Percentiles rank a stretch among this genome's conserved stretches.
Evolutionary conservation across 495 filamentous ascomycete species (phyloP).

Genomic region (Parathielavia hyrcaniae): DNA sequence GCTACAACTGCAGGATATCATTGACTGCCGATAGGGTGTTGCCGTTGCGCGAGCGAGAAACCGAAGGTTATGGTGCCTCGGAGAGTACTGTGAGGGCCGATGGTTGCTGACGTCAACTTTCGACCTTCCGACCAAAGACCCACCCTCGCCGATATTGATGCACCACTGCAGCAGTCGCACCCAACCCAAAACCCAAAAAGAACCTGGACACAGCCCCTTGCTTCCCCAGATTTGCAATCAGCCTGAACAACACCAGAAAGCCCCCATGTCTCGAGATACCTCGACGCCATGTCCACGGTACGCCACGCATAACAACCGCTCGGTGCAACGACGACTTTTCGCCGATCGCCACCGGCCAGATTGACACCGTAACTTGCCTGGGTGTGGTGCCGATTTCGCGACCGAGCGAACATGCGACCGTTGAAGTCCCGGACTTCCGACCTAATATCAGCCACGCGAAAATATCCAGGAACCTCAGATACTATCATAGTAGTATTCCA

Average conservation of each 20-base stretch:
- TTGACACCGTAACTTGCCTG: background rate
- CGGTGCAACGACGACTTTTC: background rate
- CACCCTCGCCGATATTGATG: background rate
- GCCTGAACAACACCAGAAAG: background rate
- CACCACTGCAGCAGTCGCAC: background rate
- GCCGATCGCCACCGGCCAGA: background rate
- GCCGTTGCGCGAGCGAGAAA: too few relatives aligned
- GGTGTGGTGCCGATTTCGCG: too few relatives aligned
- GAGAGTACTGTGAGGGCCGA: background rate
- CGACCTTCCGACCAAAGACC: too few relatives aligned
- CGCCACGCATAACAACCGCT: background rate
- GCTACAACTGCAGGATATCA: background rate
- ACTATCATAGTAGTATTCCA: too few relatives aligned
- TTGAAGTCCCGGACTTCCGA: slow-evolving; percentile 12
- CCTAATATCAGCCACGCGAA: slow-evolving; percentile 15
- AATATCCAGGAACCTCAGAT: background rate
- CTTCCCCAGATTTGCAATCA: slow-evolving; percentile 4
- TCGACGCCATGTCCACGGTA: slow-evolving; percentile 5
- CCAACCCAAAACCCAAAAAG: background rate
- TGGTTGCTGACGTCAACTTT: too few relatives aligned
- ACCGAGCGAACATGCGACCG: background rate
- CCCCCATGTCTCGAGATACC: background rate
- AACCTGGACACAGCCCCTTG: slow-evolving; percentile 1
- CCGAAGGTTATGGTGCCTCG: too few relatives aligned
- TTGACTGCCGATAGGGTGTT: too few relatives aligned